Percentiles rank a stretch among this genome's conserved stretches.
phyloP scores from a whole-genome alignment of 2,329 filamentous ascomycete species.

The Hirsutella minnesotensis region DNA sequence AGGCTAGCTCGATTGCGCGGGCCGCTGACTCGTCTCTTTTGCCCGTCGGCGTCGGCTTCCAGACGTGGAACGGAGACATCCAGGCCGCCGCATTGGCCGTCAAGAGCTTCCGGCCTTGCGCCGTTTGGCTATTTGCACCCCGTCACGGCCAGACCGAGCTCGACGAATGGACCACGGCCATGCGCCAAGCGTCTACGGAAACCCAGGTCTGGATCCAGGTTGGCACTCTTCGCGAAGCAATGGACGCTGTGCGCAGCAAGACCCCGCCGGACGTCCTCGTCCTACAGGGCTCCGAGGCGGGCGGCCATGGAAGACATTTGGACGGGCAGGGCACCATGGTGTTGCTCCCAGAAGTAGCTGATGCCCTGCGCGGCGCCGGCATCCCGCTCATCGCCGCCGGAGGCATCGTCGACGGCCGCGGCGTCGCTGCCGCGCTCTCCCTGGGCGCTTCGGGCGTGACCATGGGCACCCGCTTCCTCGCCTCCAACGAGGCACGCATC shows the following conservation, averaged over 20 bases:
- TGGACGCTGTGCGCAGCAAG: slow-evolving; percentile 22
- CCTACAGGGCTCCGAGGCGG: slow-evolving; percentile 40
- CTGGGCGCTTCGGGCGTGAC: slow-evolving; percentile 42
- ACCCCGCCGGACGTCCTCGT: slow-evolving; percentile 36
- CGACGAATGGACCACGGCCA: slow-evolving; percentile 29
- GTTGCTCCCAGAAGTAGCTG: slow-evolving; percentile 36
- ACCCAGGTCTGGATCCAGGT: slow-evolving; percentile 42
- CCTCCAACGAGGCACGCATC: slow-evolving; percentile 27
- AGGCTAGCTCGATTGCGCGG: neutral
- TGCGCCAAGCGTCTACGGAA: slow-evolving; percentile 25
- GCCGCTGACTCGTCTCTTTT: slow-evolving; percentile 11
- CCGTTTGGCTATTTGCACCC: slow-evolving; percentile 37
- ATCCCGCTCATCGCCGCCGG: slow-evolving; percentile 39
- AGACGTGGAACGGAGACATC: slow-evolving; percentile 31
- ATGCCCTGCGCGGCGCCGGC: slow-evolving; percentile 20
- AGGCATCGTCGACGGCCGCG: slow-evolving; percentile 39
- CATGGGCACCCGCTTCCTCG: slow-evolving; percentile 54
- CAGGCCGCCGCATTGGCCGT: slow-evolving; percentile 17
- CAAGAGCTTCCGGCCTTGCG: slow-evolving; percentile 19
- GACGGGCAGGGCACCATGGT: slow-evolving; percentile 32
- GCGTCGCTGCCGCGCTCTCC: slow-evolving; percentile 33
- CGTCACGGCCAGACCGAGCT: slow-evolving; percentile 21
- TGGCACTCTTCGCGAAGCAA: slow-evolving; percentile 34
- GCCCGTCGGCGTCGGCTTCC: slow-evolving; percentile 35
- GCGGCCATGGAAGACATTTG: slow-evolving; percentile 36